These are phyloP conservation scores for Tetrapyrgos nigripes DNA, from an alignment of 1,284 basidiomycete species.

Conservation along the genomic window DNA sequence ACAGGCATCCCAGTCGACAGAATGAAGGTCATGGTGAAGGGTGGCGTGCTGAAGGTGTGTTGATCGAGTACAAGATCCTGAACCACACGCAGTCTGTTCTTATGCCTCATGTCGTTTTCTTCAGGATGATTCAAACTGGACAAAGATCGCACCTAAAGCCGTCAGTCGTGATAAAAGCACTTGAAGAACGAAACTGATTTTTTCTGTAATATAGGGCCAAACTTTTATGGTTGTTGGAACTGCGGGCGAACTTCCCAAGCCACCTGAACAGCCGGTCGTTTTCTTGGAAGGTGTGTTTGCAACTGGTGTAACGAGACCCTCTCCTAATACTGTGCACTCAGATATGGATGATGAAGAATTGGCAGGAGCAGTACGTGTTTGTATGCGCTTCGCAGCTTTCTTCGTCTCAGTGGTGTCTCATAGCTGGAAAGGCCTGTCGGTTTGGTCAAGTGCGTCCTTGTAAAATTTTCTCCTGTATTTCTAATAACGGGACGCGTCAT, in stretches of 20 bases:
- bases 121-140: conserved; percentile 87
- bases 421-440: conserved; percentile 74
- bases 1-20: conserved; percentile 91
- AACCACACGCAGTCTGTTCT: conserved; percentile 2
- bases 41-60: conserved; percentile 85
- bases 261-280: conserved; percentile 78
- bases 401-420: not conserved
- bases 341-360: conserved; percentile 89
- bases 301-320: not conserved
- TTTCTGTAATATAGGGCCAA: conserved; percentile 57
- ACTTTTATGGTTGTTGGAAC: conserved; percentile 91
- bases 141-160: conserved; percentile 82
- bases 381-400: not conserved
- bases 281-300: conserved; percentile 75
- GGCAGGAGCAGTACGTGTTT: conserved; percentile 71
- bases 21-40: conserved; percentile 98
- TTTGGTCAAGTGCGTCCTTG: conserved; percentile 57
- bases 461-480: conserved; percentile 24
- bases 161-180: conserved; percentile 48
- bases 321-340: conserved; percentile 31
- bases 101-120: no score
- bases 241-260: conserved; percentile 89
- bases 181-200: not conserved
- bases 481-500: not conserved
- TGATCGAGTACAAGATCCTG: not conserved